Conservation (phyloP, 2,329 filamentous ascomycete species). For the Trichoderma guizhouense region DNA sequence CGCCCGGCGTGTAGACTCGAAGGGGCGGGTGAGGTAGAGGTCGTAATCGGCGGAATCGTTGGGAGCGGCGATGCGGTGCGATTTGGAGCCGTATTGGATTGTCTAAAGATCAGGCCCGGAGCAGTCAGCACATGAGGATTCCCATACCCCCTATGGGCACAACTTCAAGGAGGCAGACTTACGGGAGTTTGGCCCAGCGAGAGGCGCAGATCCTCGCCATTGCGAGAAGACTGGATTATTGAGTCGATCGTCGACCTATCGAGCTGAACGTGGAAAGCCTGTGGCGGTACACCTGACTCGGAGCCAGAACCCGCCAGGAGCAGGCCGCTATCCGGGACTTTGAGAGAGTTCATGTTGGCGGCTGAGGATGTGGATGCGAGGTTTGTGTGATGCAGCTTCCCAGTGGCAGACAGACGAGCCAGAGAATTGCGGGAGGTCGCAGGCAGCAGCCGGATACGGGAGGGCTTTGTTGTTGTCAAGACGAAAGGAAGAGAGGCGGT, state of each 20-base stretch:
- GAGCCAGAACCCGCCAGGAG: constrained; percentile 50
- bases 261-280: constrained; percentile 58
- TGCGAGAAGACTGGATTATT: constrained; percentile 58
- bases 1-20: constrained; percentile 44
- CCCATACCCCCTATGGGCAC: not conserved
- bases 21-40: constrained; percentile 53
- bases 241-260: constrained; percentile 57
- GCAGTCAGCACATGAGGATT: constrained; percentile 21
- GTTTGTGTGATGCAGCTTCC: not conserved
- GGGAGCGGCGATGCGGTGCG: constrained; percentile 45
- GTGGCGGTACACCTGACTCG: constrained; percentile 43
- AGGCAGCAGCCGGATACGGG: not conserved
- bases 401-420: constrained; percentile 5
- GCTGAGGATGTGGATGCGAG: not conserved
- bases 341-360: constrained; percentile 48
- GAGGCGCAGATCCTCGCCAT: constrained; percentile 55
- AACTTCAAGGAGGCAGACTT: constrained; percentile 37
- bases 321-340: constrained; percentile 56
- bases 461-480: not conserved
- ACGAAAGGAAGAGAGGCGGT: not conserved
- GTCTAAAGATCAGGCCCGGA: constrained; percentile 36
- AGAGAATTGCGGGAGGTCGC: not conserved
- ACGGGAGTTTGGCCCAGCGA: constrained; percentile 58
- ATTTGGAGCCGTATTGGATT: constrained; percentile 51
- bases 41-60: constrained; percentile 51